Conservation (phyloP, 768 basidiomycete species). For the Leucocoprinus leucothites region DNA sequence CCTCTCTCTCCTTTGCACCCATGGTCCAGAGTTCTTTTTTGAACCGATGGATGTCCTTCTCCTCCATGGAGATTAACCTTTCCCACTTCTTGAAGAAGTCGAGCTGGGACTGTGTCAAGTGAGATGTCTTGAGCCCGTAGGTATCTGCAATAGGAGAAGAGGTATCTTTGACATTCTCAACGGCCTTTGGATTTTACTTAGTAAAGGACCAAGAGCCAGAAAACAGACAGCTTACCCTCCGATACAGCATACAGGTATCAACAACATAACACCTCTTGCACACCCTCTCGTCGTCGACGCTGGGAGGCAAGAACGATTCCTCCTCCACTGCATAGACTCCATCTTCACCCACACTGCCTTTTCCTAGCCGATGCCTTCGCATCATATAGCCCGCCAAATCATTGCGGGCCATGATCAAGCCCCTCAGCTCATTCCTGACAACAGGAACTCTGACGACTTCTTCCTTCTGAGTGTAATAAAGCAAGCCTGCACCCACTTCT, state of each 20-base stretch:
- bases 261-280: constrained; percentile 82
- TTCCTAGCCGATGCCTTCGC: constrained; percentile 15
- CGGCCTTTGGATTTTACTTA: neutral
- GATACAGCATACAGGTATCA: constrained; percentile 93
- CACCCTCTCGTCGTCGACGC: constrained; percentile 75
- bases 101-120: constrained; percentile 63
- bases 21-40: constrained; percentile 94
- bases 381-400: constrained; percentile 78
- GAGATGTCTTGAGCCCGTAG: constrained; percentile 76
- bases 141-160: constrained; percentile 58
- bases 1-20: constrained; percentile 75
- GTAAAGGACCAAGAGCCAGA: neutral
- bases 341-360: constrained; percentile 12
- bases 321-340: constrained; percentile 17
- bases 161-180: constrained; percentile 10
- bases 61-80: constrained; percentile 75
- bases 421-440: constrained; percentile 78
- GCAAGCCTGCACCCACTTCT: constrained; percentile 75
- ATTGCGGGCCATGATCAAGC: constrained; percentile 79
- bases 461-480: constrained; percentile 93
- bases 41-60: constrained; percentile 81
- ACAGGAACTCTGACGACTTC: constrained; percentile 78
- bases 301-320: constrained; percentile 72
- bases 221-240: constrained; percentile 46
- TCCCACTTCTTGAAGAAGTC: constrained; percentile 94